These are phyloP conservation scores for Fusarium sp. DNA, from an alignment of 2,329 filamentous ascomycete genomes.

Conservation along the genomic window DNA sequence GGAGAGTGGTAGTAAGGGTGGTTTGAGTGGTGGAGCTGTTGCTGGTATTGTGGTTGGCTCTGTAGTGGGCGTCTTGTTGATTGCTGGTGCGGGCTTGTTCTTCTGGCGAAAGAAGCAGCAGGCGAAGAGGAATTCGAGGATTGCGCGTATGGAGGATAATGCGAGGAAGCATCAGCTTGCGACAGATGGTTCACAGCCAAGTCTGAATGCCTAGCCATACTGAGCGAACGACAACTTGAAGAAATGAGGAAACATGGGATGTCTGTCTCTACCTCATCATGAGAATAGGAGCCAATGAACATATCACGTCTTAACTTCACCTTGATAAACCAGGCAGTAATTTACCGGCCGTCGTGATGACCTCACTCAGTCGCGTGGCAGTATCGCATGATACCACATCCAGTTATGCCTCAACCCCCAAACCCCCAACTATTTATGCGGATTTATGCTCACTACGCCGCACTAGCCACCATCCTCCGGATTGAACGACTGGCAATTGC, in stretches of 20 bases:
- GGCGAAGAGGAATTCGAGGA: conserved; percentile 20
- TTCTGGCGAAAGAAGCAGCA: conserved; percentile 55
- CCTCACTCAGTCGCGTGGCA: not conserved
- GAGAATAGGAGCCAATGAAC: not conserved
- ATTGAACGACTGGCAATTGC: not conserved
- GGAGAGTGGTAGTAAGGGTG: conserved; percentile 53
- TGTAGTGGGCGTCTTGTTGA: conserved; percentile 68
- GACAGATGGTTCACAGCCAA: conserved; percentile 12
- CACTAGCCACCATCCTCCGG: not conserved
- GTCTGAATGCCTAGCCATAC: not conserved
- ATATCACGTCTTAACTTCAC: not conserved
- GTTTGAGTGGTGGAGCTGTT: conserved; percentile 76
- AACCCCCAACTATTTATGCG: not conserved
- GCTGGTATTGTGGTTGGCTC: conserved; percentile 80
- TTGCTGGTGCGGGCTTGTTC: conserved; percentile 70
- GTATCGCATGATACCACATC: not conserved
- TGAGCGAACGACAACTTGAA: not conserved
- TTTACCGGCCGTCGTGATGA: not conserved
- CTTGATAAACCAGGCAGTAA: not conserved
- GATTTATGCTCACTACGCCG: not conserved
- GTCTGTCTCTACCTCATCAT: not conserved
- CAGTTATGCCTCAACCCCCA: not conserved
- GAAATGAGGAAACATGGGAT: not conserved
- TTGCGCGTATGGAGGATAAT: conserved; percentile 33
- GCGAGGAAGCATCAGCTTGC: conserved; percentile 33